Evolutionary conservation across 2,329 filamentous ascomycete species (phyloP).

Genomic region (Geosmithia morbida): DNA sequence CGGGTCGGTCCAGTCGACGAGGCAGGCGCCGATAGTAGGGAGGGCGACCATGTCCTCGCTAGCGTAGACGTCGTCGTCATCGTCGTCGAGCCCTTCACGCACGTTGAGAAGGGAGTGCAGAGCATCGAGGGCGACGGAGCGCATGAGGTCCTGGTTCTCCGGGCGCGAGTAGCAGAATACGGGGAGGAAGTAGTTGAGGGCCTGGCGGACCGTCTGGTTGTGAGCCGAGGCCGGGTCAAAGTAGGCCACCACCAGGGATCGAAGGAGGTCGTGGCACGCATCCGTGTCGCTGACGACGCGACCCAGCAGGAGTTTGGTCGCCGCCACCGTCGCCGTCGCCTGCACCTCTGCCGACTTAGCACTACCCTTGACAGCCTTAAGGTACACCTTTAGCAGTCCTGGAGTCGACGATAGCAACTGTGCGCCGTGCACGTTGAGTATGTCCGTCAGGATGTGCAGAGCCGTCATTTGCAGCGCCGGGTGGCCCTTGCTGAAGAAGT

Average conservation of each 20-base stretch:
- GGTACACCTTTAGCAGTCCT: conserved; percentile 69
- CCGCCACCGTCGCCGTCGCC: conserved; percentile 64
- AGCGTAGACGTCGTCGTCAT: conserved; percentile 58
- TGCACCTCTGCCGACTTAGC: conserved; percentile 60
- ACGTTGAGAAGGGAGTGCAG: conserved; percentile 62
- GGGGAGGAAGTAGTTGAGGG: conserved; percentile 83
- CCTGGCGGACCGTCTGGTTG: conserved; percentile 75
- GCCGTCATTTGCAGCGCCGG: conserved; percentile 80
- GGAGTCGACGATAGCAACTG: conserved; percentile 56
- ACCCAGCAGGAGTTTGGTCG: conserved; percentile 76
- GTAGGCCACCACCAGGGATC: conserved; percentile 71
- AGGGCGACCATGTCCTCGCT: conserved; percentile 69
- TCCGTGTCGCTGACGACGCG: conserved; percentile 59
- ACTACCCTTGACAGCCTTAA: conserved; percentile 63
- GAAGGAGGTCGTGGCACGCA: conserved; percentile 60
- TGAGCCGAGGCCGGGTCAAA: conserved; percentile 72
- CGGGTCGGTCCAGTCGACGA: conserved; percentile 93
- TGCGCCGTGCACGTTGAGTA: conserved; percentile 76
- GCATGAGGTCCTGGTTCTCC: conserved; percentile 75
- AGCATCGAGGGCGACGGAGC: conserved; percentile 55
- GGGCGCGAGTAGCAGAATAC: conserved; percentile 81
- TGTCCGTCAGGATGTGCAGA: conserved; percentile 83
- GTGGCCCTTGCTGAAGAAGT: conserved; percentile 90
- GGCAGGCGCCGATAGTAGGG: conserved; percentile 61
- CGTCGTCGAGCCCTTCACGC: conserved; percentile 55